These are phyloP conservation scores for Ramaria sp. DNA, from an alignment of 768 basidiomycete genomes.

Conservation along the genomic window DNA sequence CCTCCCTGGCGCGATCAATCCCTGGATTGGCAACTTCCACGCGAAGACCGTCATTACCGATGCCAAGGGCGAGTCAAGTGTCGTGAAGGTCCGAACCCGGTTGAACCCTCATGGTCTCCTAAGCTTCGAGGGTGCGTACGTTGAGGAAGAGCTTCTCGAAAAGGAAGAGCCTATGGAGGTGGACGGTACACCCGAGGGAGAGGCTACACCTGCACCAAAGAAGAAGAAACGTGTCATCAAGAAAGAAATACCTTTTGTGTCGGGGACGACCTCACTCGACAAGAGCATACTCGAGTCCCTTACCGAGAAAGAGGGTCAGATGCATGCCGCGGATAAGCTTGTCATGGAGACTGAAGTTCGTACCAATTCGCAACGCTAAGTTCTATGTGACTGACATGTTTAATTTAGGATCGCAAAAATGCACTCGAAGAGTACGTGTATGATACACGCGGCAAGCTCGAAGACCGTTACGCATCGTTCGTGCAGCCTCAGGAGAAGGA, in stretches of 20 bases:
- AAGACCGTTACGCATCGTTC: constrained; percentile 72
- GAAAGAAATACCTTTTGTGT: constrained; percentile 67
- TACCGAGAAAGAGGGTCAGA: constrained; percentile 77
- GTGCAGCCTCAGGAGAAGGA: constrained; percentile 70
- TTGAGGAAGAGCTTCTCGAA: constrained; percentile 57
- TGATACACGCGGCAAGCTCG: constrained; percentile 87
- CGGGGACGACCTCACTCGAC: constrained; percentile 56
- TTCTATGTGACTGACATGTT: constrained; percentile 1
- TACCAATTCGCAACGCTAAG: constrained; percentile 7
- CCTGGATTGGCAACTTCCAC: constrained; percentile 74
- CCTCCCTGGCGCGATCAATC: constrained; percentile 74
- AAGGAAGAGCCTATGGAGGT: constrained; percentile 67
- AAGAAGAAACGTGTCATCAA: constrained; percentile 84
- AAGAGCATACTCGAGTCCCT: constrained; percentile 47
- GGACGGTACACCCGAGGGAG: constrained; percentile 32
- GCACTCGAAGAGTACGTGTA: constrained; percentile 98
- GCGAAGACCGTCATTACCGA: constrained; percentile 65
- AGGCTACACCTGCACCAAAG: constrained; percentile 49
- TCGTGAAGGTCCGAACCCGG: constrained; percentile 85
- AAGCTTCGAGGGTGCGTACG: constrained; percentile 79
- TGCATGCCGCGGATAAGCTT: constrained; percentile 89
- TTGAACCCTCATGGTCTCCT: constrained; percentile 79
- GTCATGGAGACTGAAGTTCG: constrained; percentile 93
- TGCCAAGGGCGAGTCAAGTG: constrained; percentile 60
- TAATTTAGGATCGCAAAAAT: constrained; percentile 83